Base-by-base conservation (phyloP, 805 yeast species). In the Yamadazyma nakazawae region DNA sequence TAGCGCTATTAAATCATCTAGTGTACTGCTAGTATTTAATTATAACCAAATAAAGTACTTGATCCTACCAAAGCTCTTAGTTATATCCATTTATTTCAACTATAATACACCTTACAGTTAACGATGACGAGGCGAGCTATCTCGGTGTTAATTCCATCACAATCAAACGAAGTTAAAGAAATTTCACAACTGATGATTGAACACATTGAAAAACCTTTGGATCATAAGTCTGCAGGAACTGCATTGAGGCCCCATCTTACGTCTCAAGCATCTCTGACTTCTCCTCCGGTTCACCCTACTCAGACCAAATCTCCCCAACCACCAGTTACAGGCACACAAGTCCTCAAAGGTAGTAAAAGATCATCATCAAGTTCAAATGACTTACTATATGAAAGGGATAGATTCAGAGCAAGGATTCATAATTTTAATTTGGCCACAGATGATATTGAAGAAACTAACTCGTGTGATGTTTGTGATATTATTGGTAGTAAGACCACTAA, bases 291-390 rank as follows among this genome's bases (percentile, higher is more conserved):
- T 11, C 12, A 28, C 11, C 9, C 32, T 5, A 12, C 32, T 4
- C 32, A 28, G 4, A 5, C 12, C 12, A 28, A 13, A 28, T 13
- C 11, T 7, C 11, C 30, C 7, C 30, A 26, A 12, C n/a, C 32
- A 5, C n/a, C 32, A 5, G 4, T 13, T 28, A 13, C 9, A 28
- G 11, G 32, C 9, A 13, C n/a, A 11, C n/a, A 11, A 10, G 5
- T 12, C 5, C 25, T 35, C 3, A 30, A 48, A 17, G 42, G 43
- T 24, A 49, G 49, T 39, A 72, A 72, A 49, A 52, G 76, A 19
- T 62, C 74, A 1, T 61, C 68, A 2, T 70, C 75, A 2, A 48
- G 71, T 13, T 69, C 74, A 12, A 70, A 70, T 49, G 76, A 71
- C 50, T 55, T 62, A 17, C 31, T 63, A 5, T 64, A 66, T 52